Evolutionary conservation across 257 asterid genomes (phyloP).

Genomic region (Solanum infundibuliforme): DNA sequence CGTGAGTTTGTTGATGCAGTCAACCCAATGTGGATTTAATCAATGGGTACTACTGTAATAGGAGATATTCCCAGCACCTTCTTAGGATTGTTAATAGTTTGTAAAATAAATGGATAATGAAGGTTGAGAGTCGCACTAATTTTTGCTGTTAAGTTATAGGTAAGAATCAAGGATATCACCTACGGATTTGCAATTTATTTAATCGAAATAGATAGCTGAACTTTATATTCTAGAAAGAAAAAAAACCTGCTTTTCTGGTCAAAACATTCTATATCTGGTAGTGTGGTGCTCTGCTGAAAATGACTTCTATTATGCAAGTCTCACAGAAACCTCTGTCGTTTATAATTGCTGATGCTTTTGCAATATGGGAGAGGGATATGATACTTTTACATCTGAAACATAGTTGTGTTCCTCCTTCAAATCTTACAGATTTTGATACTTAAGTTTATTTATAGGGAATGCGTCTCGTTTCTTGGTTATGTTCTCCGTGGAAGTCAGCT

Average conservation of each 20-base stretch:
- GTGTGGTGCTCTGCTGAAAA: not conserved
- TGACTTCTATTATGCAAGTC: not conserved
- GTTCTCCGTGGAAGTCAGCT: slow-evolving; percentile 69
- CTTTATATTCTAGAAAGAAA: not conserved
- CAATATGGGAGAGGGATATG: not conserved
- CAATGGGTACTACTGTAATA: not conserved
- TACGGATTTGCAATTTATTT: not conserved
- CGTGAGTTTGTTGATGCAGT: not conserved
- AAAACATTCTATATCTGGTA: not conserved
- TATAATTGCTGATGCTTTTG: not conserved
- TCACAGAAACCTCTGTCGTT: not conserved
- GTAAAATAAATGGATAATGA: not conserved
- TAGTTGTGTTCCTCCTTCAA: not conserved
- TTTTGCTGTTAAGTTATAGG: not conserved
- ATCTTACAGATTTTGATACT: not conserved
- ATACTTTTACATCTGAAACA: not conserved
- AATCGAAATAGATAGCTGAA: not conserved
- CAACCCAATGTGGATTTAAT: not conserved
- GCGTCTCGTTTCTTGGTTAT: slow-evolving; percentile 47
- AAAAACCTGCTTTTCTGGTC: not conserved
- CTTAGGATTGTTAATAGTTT: not conserved
- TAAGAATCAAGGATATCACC: not conserved
- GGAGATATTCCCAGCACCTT: not conserved
- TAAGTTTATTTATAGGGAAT: slow-evolving; percentile 36
- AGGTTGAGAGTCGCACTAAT: not conserved